Evolutionary conservation across 2,329 filamentous ascomycete genomes (phyloP).

Genomic region (Xylaria sp.): DNA sequence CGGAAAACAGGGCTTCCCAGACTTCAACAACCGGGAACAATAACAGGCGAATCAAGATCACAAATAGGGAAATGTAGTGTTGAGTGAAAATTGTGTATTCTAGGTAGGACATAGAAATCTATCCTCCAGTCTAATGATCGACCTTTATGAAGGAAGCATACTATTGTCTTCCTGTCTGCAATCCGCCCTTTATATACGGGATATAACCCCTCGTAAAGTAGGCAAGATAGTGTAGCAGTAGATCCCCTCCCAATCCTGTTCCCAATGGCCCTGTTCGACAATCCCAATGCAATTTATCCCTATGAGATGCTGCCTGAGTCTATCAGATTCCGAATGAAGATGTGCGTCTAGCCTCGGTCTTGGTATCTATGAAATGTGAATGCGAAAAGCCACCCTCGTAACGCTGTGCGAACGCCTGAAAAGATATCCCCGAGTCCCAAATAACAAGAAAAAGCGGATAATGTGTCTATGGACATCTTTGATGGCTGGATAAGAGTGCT

Average conservation of each 20-base stretch:
- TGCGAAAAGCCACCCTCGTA: constrained; percentile 6
- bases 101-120: constrained; percentile 3
- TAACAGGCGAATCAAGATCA: background rate
- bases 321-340: constrained; percentile 29
- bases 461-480: constrained; percentile 9
- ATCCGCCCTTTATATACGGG: background rate
- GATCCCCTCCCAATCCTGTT: background rate
- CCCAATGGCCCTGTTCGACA: constrained; percentile 3
- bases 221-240: background rate
- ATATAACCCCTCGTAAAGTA: background rate
- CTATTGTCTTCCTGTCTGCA: constrained; percentile 1
- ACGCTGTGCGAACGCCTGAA: constrained; percentile 31
- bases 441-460: constrained; percentile 22
- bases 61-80: background rate
- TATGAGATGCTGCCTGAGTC: constrained; percentile 30
- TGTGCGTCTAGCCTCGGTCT: constrained; percentile 32
- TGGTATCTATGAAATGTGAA: constrained; percentile 29
- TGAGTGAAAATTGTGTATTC: constrained; percentile 18
- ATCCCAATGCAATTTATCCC: constrained; percentile 28
- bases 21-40: background rate
- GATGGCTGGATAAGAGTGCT: constrained; percentile 5
- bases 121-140: constrained; percentile 17
- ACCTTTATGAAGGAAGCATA: background rate
- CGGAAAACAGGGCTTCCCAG: background rate
- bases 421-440: background rate